A percentile compares a stretch with the other conserved stretches of the same genome.
These are phyloP conservation scores for Talaromyces sp. DNA, from an alignment of 2,329 filamentous ascomycete species.

Conservation along the genomic window DNA sequence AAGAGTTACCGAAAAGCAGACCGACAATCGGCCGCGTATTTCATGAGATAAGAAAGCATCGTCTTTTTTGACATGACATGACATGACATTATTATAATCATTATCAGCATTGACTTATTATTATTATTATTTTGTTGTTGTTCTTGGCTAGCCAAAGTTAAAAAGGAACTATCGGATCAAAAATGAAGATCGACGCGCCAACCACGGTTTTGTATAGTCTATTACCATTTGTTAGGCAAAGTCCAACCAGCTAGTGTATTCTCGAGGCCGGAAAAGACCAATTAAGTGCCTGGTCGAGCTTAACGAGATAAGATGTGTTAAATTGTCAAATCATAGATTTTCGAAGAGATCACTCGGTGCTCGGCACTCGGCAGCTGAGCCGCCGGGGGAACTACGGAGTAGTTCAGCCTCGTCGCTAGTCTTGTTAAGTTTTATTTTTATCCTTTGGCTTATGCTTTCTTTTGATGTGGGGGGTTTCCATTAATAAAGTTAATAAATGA, in stretches of 20 bases:
- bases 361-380: background rate
- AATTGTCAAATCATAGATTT: background rate
- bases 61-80: background rate
- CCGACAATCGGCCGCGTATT: background rate
- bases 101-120: background rate
- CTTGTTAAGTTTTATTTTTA: background rate
- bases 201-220: background rate
- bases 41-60: background rate
- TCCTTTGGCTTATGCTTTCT: background rate
- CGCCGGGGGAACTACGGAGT: background rate
- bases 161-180: background rate
- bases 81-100: background rate
- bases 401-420: background rate
- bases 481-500: background rate
- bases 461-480: background rate
- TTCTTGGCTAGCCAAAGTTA: background rate
- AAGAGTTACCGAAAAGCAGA: background rate
- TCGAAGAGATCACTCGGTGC: background rate
- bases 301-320: background rate
- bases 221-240: background rate
- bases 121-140: background rate
- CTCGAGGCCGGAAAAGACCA: background rate
- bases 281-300: background rate
- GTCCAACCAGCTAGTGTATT: background rate
- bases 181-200: background rate